These are phyloP conservation scores for Exophiala xenobiotica DNA, from an alignment of 2,329 filamentous ascomycete species.

Conservation along the genomic window DNA sequence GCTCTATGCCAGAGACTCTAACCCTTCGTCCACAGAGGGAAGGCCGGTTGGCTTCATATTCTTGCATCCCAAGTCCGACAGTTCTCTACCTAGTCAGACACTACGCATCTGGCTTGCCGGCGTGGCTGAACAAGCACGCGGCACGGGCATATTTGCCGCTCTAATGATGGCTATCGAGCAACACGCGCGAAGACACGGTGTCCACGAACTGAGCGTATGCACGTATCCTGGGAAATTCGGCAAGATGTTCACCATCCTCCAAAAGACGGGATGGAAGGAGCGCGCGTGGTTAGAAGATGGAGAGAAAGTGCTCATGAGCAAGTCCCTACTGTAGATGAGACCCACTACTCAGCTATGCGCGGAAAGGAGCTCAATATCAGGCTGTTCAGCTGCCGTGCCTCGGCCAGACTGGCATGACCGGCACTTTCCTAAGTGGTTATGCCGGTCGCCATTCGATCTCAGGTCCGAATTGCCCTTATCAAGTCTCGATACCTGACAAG, in stretches of 20 bases:
- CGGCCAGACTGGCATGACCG: too few species aligned
- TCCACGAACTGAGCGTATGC: conserved; percentile 5
- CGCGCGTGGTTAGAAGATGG: conserved; percentile 9
- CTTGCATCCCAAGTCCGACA: background rate
- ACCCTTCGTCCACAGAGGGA: background rate
- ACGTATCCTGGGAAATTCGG: conserved; percentile 10
- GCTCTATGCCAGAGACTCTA: conserved; percentile 4
- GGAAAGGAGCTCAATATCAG: too few species aligned
- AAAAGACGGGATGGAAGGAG: conserved; percentile 50
- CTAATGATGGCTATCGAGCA: conserved; percentile 6
- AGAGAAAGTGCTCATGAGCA: conserved; percentile 16
- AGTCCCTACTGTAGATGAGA: background rate
- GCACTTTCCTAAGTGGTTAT: too few species aligned
- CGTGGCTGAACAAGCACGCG: conserved; percentile 1
- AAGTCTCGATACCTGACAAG: too few species aligned
- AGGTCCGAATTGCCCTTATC: too few species aligned
- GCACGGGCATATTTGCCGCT: conserved; percentile 12
- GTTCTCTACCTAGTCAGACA: background rate
- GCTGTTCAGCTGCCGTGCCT: too few species aligned
- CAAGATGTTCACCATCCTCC: conserved; percentile 50
- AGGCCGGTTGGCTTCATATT: conserved; percentile 11
- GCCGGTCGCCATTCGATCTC: too few species aligned
- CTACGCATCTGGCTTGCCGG: conserved; percentile 18
- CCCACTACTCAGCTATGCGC: background rate
- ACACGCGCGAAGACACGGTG: conserved; percentile 1